Percentiles rank a stretch among this genome's conserved stretches.
phyloP scores from a whole-genome alignment of 805 yeast genomes.

The Zygosaccharomyces kombuchaensis region DNA sequence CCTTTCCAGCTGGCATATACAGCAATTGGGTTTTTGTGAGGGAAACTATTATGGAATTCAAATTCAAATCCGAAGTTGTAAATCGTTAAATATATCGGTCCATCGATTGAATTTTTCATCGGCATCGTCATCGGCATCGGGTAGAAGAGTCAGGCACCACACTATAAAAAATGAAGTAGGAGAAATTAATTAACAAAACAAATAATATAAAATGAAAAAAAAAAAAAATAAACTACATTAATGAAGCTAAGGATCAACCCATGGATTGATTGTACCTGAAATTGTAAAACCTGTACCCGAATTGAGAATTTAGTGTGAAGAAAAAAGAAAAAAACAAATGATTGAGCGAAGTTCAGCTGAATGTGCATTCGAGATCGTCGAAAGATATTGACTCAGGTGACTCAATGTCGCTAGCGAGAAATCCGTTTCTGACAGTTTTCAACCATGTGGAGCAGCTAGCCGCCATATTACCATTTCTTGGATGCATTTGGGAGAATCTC shows the following conservation, averaged over 20 bases:
- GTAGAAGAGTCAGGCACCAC: slow-evolving; percentile 1
- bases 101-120: not conserved
- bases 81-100: not conserved
- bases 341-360: slow-evolving; percentile 26
- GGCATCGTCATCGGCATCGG: not conserved
- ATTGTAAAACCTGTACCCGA: slow-evolving; percentile 1
- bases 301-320: slow-evolving; percentile 2
- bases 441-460: slow-evolving; percentile 44
- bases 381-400: slow-evolving; percentile 74
- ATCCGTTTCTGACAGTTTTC: slow-evolving; percentile 70
- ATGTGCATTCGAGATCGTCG: slow-evolving; percentile 59
- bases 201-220: not conserved
- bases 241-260: not conserved
- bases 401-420: slow-evolving; percentile 70
- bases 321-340: slow-evolving; percentile 7
- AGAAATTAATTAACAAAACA: not conserved
- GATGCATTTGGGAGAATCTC: not conserved
- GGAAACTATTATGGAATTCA: not conserved
- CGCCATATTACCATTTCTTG: not conserved
- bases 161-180: not conserved
- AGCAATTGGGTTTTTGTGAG: not conserved
- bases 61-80: not conserved
- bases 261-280: not conserved
- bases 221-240: not conserved
- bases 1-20: not conserved